Evolutionary conservation across 116 monocot species (phyloP).

Genomic region (Zostera marina): DNA sequence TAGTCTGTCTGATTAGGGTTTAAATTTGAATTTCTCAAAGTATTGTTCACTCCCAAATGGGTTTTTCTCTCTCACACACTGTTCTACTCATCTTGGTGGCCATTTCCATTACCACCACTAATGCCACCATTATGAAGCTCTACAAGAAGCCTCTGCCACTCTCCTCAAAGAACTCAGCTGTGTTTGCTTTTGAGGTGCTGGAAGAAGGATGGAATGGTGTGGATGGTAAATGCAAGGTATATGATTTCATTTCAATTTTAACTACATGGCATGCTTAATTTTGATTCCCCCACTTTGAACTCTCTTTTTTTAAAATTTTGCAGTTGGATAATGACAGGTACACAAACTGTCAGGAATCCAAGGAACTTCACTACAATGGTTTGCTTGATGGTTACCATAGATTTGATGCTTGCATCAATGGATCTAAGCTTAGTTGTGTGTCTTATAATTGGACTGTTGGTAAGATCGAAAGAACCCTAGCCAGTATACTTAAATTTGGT

Average conservation of each 20-base stretch:
- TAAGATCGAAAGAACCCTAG: slow-evolving; percentile 12
- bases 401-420: slow-evolving; percentile 55
- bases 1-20: too few species aligned
- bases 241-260: slow-evolving; percentile 1
- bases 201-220: slow-evolving; percentile 14
- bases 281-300: not conserved
- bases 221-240: slow-evolving; percentile 55
- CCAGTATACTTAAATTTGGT: slow-evolving; percentile 3
- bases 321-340: slow-evolving; percentile 49
- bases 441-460: slow-evolving; percentile 72
- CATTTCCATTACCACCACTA: not conserved
- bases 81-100: not conserved
- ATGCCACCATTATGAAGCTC: slow-evolving; percentile 14
- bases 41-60: slow-evolving; percentile 3
- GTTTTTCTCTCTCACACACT: not conserved
- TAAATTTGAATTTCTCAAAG: too few species aligned
- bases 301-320: slow-evolving; percentile 10
- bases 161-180: slow-evolving; percentile 30
- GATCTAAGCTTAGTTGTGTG: slow-evolving; percentile 30
- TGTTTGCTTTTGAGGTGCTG: slow-evolving; percentile 45
- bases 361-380: slow-evolving; percentile 31
- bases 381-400: slow-evolving; percentile 63
- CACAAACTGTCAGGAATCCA: slow-evolving; percentile 27
- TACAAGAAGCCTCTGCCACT: slow-evolving; percentile 26
- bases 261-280: slow-evolving; percentile 4